These are phyloP conservation scores for Persicaria tinctoria DNA, from an alignment of 148 eudicot species.

Conservation along the genomic window DNA sequence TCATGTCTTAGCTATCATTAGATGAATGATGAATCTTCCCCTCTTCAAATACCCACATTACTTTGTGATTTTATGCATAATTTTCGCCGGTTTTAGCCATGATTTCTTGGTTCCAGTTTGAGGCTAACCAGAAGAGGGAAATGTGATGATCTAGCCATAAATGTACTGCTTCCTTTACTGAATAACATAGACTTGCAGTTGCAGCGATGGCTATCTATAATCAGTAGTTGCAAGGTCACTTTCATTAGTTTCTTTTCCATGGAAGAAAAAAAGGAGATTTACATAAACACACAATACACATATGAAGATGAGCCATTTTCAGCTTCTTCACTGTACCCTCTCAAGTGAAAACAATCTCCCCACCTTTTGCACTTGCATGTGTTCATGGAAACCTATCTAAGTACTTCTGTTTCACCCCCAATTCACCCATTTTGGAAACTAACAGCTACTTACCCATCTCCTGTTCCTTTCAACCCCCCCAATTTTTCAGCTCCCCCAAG, in stretches of 20 bases:
- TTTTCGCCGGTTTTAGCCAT: not conserved
- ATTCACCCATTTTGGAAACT: not conserved
- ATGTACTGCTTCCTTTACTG: slow-evolving; percentile 8
- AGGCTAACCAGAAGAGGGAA: not conserved
- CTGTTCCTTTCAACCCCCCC: not conserved
- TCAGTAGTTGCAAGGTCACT: slow-evolving; percentile 10
- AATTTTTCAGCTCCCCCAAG: not conserved
- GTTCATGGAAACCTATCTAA: slow-evolving; percentile 3
- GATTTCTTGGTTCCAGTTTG: not conserved
- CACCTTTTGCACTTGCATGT: slow-evolving; percentile 7
- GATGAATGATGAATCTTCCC: not conserved
- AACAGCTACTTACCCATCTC: not conserved
- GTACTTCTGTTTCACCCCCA: not conserved
- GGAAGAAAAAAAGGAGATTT: not conserved
- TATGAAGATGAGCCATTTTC: slow-evolving; percentile 3
- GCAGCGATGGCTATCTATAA: slow-evolving; percentile 5
- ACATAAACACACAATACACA: not conserved
- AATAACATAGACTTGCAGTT: slow-evolving; percentile 8
- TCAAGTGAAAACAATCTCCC: slow-evolving; percentile 1
- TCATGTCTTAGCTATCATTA: slow-evolving; percentile 5
- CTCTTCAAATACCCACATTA: not conserved
- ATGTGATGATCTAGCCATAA: slow-evolving; percentile 10
- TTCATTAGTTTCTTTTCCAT: not conserved
- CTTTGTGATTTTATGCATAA: not conserved
- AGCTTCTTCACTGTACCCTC: not conserved